A percentile compares a stretch with the other conserved stretches of the same genome.
phyloP scores from a whole-genome alignment of 345 rosid genomes.

The Boechera retrofracta region DNA sequence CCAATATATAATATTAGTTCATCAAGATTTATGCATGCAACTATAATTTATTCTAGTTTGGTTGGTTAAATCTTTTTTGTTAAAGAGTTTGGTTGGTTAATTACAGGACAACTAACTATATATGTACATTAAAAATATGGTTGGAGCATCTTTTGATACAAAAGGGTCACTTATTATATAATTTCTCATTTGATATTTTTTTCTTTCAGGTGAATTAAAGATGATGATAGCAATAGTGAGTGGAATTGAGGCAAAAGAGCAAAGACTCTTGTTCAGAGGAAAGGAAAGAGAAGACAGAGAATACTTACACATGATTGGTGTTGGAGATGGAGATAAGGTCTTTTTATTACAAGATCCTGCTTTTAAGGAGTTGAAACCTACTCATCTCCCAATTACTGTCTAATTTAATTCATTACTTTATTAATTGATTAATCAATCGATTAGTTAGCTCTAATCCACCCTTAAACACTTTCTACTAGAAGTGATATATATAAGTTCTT shows the following conservation, averaged over 20 bases:
- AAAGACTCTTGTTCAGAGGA: conserved; percentile 84
- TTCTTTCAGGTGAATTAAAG: conserved; percentile 73
- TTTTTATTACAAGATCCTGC: conserved; percentile 88
- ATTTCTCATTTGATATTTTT: neutral
- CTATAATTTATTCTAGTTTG: neutral
- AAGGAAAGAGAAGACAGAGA: conserved; percentile 87
- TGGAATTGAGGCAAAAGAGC: conserved; percentile 78
- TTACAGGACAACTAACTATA: conserved; percentile 8
- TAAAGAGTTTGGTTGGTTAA: conserved; percentile 13
- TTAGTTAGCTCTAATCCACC: conserved; percentile 29
- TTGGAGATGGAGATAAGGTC: conserved; percentile 81
- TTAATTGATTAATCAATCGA: conserved; percentile 11
- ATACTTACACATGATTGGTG: conserved; percentile 91
- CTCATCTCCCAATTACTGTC: conserved; percentile 45
- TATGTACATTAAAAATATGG: conserved; percentile 5
- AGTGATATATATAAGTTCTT: conserved; percentile 19
- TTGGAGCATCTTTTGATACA: conserved; percentile 1
- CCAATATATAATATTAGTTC: neutral
- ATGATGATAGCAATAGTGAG: conserved; percentile 68
- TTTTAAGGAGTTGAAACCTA: conserved; percentile 73
- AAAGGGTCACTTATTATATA: conserved; percentile 4
- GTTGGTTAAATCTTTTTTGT: neutral
- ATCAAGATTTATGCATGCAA: neutral
- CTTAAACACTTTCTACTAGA: neutral
- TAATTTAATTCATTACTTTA: conserved; percentile 6